Evolutionary conservation across 257 asterid genomes (phyloP), one percentile per base, ranked within the genome.

Genomic region (Nicotiana attenuata): DNA sequence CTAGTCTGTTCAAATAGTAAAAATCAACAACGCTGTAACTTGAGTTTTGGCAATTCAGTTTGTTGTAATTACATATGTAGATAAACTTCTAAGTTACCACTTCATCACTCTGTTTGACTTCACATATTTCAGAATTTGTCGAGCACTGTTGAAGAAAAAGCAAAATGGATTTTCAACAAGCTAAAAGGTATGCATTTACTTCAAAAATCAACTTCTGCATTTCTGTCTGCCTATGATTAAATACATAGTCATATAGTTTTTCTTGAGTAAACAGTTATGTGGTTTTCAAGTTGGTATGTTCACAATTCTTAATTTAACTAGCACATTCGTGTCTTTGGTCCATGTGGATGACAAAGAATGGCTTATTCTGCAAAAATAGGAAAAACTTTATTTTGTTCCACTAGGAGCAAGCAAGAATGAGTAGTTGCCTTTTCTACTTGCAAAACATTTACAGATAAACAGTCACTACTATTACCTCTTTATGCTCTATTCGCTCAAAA

Each of bases 81-180:
- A 55, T 67, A n/a, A 26, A 80, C 76, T 81, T 64, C 31, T 65
- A 61, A 52, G 10, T 55, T 10, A 2, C 60, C 78, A 41, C 38
- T 75, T 75, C 63, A 24, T 50, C 79, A 24, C 79, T 15, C 61
- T 47, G 59, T 24, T 73, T 73, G 79, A 50, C 59, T 75, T 75
- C 79, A 50, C 82, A 71, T 77, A 13, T 82, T 87, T 5, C 94
- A 95, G 99, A 91, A 90, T 20, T 83, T 93, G 61, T 91, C 99
- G 3, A 93, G 66, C 87, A 91, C 99, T 0, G 97, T 95, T 16
- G 99, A 95, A 84, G 98, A 95, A 90, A 95, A 92, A 89, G 99
- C 99, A 13, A 95, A 93, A 89, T 95, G 98, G 98, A 69, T 95
- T 67, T 95, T 95, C 97, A 92, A 95, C 92, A 95, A 93, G 89